Evolutionary conservation across 768 basidiomycete genomes (phyloP).

Genomic region (Pleurotus salmoneostramineus): DNA sequence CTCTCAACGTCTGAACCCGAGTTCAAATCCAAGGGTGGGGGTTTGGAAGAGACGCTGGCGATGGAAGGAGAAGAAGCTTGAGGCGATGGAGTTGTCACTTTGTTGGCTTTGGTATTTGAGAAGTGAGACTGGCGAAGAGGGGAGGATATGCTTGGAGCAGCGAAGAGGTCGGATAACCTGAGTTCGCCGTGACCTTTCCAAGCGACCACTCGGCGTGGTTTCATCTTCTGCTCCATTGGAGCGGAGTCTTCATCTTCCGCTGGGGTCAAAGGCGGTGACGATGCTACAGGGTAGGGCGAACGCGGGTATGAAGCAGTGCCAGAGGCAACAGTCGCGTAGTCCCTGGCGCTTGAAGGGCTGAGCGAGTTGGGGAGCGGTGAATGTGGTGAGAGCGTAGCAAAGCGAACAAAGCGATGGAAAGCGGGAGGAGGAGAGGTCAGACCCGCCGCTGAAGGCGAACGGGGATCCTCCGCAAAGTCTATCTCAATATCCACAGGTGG

Average conservation of each 20-base stretch:
- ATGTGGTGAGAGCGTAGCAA: slow-evolving; percentile 2
- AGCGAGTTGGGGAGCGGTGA: slow-evolving; percentile 9
- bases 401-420: slow-evolving; percentile 6
- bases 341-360: slow-evolving; percentile 4
- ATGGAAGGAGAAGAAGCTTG: slow-evolving; percentile 21
- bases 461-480: slow-evolving; percentile 7
- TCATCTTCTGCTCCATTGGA: slow-evolving; percentile 13
- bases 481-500: not conserved
- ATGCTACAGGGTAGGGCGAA: slow-evolving; percentile 37
- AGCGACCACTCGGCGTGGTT: not conserved
- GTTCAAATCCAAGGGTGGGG: slow-evolving; percentile 19
- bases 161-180: slow-evolving; percentile 9
- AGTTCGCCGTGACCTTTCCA: slow-evolving; percentile 7
- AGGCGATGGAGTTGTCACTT: slow-evolving; percentile 20
- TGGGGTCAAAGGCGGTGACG: not conserved
- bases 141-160: slow-evolving; percentile 15
- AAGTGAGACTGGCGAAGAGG: slow-evolving; percentile 13
- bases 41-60: slow-evolving; percentile 13
- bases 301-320: slow-evolving; percentile 26
- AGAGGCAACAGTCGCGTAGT: not conserved
- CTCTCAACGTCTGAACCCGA: slow-evolving; percentile 2
- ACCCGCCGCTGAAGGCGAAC: not conserved
- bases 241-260: slow-evolving; percentile 9
- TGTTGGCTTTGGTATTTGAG: not conserved
- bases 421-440: not conserved